A percentile compares a stretch with the other conserved stretches of the same genome.
These are phyloP conservation scores for Glycyrrhiza uralensis DNA, from an alignment of 306 rosid species.

Conservation along the genomic window DNA sequence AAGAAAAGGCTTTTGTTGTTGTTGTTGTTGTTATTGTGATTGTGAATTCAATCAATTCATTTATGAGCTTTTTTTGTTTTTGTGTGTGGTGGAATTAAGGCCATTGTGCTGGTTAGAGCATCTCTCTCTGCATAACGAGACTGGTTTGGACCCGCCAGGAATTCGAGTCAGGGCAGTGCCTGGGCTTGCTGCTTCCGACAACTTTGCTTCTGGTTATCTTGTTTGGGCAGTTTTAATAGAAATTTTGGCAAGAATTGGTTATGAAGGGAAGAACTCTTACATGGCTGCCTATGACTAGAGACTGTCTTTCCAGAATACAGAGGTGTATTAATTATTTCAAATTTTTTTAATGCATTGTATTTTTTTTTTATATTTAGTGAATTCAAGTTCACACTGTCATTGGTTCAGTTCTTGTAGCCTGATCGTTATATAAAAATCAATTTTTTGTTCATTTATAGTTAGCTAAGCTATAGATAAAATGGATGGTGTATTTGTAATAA, in stretches of 20 bases:
- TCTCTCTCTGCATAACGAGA: too few species aligned
- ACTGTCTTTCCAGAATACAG: slow-evolving; percentile 79
- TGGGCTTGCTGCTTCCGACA: too few species aligned
- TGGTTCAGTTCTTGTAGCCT: not conserved
- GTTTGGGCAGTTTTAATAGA: slow-evolving; percentile 62
- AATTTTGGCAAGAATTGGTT: slow-evolving; percentile 70
- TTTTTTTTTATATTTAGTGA: too few species aligned
- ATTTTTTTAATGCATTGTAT: not conserved
- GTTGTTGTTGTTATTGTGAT: too few species aligned
- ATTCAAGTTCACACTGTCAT: not conserved
- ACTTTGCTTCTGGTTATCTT: too few species aligned
- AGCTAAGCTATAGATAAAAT: not conserved
- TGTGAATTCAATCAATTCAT: not conserved
- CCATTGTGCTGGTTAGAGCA: too few species aligned
- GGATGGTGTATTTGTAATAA: not conserved
- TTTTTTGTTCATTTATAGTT: not conserved
- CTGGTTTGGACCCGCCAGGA: too few species aligned
- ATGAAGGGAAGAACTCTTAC: slow-evolving; percentile 64
- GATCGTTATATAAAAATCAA: not conserved
- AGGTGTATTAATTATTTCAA: slow-evolving; percentile 34
- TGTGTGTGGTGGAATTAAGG: slow-evolving; percentile 30
- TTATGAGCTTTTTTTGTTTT: not conserved
- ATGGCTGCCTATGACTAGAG: slow-evolving; percentile 73
- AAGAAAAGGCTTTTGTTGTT: too few species aligned
- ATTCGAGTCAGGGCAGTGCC: too few species aligned